Base-by-base conservation (phyloP, 2,329 filamentous ascomycete species). In the Beauveria scarabaeidicola region DNA sequence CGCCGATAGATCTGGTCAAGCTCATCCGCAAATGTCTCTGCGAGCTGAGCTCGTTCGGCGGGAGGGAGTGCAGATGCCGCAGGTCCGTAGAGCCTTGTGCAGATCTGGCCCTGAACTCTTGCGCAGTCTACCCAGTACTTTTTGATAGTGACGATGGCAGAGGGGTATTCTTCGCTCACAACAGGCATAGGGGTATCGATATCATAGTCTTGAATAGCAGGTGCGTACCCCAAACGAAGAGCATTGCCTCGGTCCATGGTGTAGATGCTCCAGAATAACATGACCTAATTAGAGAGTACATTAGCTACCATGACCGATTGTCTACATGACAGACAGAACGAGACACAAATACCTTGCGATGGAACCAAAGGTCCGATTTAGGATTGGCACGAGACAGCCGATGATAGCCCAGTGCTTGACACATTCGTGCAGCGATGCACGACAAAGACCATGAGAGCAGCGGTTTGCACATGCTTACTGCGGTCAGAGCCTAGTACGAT, bases 241-340 rank as follows among this genome's bases (percentile, higher is more conserved):
- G 53, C 38, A 19, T 36, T 48, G 40, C 32, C 41, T 47, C 53
- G 53, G 15, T 57, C 53, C 53, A 57, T 27, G n/a, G 41, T 40
- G 23, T 57, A 57, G 40, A 57, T 36, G 53, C 53, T 57, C 53
- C 53, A 57, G 53, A 57, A 57, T 27, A 57, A 5, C 4, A 19
- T 57, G 53, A 57, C 21, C 44, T 48, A 17, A 21, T 13, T 25
- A 27, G 44, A 17, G 44, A 48, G 44, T 6, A 25, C 44, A 48
- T 48, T 48, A 48, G 44, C 19, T 48, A 15, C 11, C 19, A n/a
- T 21, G 19, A 21, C 10, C 44, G 2, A 19, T 19, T 15, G 10
- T 23, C 19, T 48, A 48, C 25, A 27, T 48, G 44, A 13, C 19
- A 48, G 15, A 13, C 15, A 25, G 6, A 25, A 27, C 4, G 25